Base-by-base conservation (phyloP, 2,329 filamentous ascomycete species). In the Colletotrichum horii region DNA sequence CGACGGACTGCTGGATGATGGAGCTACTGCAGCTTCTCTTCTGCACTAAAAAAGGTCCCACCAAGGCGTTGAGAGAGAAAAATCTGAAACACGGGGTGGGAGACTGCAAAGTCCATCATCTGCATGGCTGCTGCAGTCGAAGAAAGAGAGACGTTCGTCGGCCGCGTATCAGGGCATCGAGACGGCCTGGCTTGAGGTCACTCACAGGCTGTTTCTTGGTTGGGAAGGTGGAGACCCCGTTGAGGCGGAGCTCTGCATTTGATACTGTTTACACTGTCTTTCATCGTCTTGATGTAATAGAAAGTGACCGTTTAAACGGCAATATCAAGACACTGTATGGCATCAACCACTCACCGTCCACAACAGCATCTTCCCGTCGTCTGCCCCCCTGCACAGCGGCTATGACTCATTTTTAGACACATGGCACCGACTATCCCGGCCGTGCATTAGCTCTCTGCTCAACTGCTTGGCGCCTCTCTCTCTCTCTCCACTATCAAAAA, bases 401-500 rank as follows among this genome's bases (percentile, higher is more conserved):
- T 82, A 79, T 82, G 81, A 83, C 79, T 83, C 80, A 83, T 78
- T 79, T 80, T 79, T 80, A 80, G 81, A 82, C 80, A 82, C 79
- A 80, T 81, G 79, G 81, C 78, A 78, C 4, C 43, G 43, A 52
- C 43, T 52, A 52, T 19, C 26, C 66, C 34, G 38, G 60, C 36
- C 19, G 30, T 71, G 71, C 65, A 64, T 71, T 77, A 76, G 74
- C 74, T 68, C 38, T 28, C 43, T 15, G 19, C 60, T 48, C 24
- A 15, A 36, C 36, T 28, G 24, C 43, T 36, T 73, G 65, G 73
- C 70, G 56, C 55, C 34, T 30, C 9, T 38, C 16, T 55, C 12
- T 55, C 8, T 12, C 26, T 58, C 55, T 32, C 43, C 43, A 52
- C 43, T 52, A 22, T 14, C 43, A 52, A 52, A 48, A 52, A 52